Evolutionary conservation across 768 basidiomycete genomes (phyloP).

Genomic region (Boletellus ananiceps): DNA sequence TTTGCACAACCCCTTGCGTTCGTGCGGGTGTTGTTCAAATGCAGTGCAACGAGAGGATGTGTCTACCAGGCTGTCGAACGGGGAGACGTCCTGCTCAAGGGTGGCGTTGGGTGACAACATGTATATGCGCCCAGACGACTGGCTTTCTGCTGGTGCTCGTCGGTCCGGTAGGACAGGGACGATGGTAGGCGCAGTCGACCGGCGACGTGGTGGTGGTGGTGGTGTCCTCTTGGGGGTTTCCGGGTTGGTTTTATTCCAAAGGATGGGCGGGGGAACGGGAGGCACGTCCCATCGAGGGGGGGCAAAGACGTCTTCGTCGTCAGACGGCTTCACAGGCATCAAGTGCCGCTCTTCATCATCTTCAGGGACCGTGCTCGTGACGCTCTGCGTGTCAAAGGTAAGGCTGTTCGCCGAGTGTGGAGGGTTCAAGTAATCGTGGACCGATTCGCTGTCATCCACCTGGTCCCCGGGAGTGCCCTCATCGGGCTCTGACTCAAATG

Average conservation of each 20-base stretch:
- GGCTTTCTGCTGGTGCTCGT: constrained; percentile 13
- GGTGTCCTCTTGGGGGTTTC: constrained; percentile 39
- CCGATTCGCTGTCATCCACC: constrained; percentile 26
- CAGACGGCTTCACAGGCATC: constrained; percentile 26
- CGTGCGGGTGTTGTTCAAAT: constrained; percentile 67
- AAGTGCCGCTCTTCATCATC: constrained; percentile 42
- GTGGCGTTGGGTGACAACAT: constrained; percentile 28
- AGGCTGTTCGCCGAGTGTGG: constrained; percentile 21
- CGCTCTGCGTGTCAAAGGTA: constrained; percentile 35
- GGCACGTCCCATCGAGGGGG: constrained; percentile 15
- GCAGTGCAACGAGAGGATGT: constrained; percentile 42
- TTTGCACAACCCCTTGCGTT: constrained; percentile 59
- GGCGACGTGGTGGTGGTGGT: constrained; percentile 64
- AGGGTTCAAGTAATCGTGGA: constrained; percentile 19
- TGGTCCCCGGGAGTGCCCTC: constrained; percentile 11
- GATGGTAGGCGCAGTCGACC: constrained; percentile 30
- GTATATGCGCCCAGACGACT: constrained; percentile 19
- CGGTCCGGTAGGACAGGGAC: constrained; percentile 50
- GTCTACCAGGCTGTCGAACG: constrained; percentile 63
- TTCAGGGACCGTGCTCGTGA: constrained; percentile 39
- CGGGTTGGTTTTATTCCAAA: constrained; percentile 23
- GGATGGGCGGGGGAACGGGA: constrained; percentile 13
- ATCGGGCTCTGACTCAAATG: constrained; percentile 30
- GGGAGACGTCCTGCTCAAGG: constrained; percentile 45
- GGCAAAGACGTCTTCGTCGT: constrained; percentile 23